Base-by-base conservation (phyloP, 2,329 filamentous ascomycete genomes). In the Diplodia sapinea region DNA sequence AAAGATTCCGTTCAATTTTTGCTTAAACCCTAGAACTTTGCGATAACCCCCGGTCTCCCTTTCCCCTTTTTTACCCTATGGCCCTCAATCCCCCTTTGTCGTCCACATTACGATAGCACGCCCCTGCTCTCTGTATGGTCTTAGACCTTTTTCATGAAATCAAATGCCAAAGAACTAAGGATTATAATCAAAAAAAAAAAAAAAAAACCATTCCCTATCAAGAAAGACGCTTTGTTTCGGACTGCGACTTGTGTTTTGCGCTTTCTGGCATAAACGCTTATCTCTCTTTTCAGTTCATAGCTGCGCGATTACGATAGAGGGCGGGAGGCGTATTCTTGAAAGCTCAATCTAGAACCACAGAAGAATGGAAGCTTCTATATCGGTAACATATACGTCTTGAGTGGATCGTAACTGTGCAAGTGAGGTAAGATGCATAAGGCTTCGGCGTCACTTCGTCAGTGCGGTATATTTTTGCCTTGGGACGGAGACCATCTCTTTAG, bases 11-110 rank as follows among this genome's bases (percentile, higher is more conserved):
- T 67, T 67, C 65, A 67, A 67, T 50, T 57, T 38, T 62, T 65
- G 65, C 65, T 67, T 67, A 62, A 67, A 62, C 65, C 55, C 65
- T 67, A 67, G 65, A 67, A 67, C 47, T 61, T 67, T 67, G 65
- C 65, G 56, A 62, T 67, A 67, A 62, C 56, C 65, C 55, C 55
- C 54, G 6, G 40, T 54, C 38, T 31, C 43, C 31, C 64, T 49
- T 51, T 66, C 47, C 56, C 56, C 56, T 62, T 61, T 54, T 23
- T 62, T 62, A 52, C 65, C 65, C 55, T 67, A 50, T 52, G 52
- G 52, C 64, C 64, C 52, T 50, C 52, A 47, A 55, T 50, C 65
- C 65, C 64, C 64, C 64, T 66, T 66, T 66, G 49, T 67, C 49
- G 55, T 67, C 55, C 31, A 56, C 54, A 61, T 67, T 56, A 67